Conservation (phyloP, 2,329 filamentous ascomycete species). For the Colletotrichum plurivorum region DNA sequence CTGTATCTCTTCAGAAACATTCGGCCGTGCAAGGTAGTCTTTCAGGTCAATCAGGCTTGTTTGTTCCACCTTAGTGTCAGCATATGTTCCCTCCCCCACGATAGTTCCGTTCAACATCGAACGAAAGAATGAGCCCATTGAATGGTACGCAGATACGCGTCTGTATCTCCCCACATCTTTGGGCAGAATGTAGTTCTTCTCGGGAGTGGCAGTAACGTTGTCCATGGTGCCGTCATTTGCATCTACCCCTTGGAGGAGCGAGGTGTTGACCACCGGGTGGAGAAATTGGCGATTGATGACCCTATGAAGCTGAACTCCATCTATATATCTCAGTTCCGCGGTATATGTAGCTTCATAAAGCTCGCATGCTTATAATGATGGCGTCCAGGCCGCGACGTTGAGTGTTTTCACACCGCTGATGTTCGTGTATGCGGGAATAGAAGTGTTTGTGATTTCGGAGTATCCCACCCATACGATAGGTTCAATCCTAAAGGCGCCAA, state of each 20-base stretch:
- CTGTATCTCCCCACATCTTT: slow-evolving; percentile 45
- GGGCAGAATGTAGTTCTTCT: slow-evolving; percentile 46
- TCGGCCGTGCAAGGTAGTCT: slow-evolving; percentile 43
- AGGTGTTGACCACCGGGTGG: slow-evolving; percentile 48
- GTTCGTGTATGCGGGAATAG: slow-evolving; percentile 41
- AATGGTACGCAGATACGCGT: slow-evolving; percentile 48
- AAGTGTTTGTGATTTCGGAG: slow-evolving; percentile 42
- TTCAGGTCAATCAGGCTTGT: slow-evolving; percentile 55
- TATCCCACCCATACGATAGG: slow-evolving; percentile 53
- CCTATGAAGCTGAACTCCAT: slow-evolving; percentile 44
- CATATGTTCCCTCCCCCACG: slow-evolving; percentile 42
- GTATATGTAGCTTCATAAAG: slow-evolving; percentile 51
- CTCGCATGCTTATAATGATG: slow-evolving; percentile 51
- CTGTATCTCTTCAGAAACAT: slow-evolving; percentile 45
- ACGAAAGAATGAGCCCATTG: slow-evolving; percentile 48
- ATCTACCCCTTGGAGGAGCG: slow-evolving; percentile 40
- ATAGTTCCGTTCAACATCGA: slow-evolving; percentile 49
- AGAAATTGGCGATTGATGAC: slow-evolving; percentile 43
- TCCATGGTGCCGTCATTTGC: slow-evolving; percentile 51
- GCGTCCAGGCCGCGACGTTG: slow-evolving; percentile 45
- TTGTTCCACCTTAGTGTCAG: slow-evolving; percentile 51
- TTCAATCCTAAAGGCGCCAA: slow-evolving; percentile 51
- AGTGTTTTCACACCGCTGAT: slow-evolving; percentile 21
- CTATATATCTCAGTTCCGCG: slow-evolving; percentile 46
- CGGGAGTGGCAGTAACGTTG: slow-evolving; percentile 46